phyloP scores from a whole-genome alignment of 208 protist species.

The Blechomonas ayalai region DNA sequence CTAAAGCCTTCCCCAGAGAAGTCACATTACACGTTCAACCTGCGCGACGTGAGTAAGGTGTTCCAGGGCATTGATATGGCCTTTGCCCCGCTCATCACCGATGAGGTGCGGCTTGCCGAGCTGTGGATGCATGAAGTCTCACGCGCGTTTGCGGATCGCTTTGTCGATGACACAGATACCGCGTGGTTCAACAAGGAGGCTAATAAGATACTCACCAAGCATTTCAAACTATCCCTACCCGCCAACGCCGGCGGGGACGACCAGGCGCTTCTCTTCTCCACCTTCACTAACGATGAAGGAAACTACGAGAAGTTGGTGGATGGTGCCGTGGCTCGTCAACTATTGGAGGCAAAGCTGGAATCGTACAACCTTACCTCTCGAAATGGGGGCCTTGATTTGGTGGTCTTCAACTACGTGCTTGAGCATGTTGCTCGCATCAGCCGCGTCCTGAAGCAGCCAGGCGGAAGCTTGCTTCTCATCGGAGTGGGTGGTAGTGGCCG shows the following conservation, averaged over 20 bases:
- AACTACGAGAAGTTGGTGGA: slow-evolving; percentile 88
- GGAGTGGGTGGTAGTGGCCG: slow-evolving; percentile 96
- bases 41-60: slow-evolving; percentile 94
- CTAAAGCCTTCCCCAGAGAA: slow-evolving; percentile 96
- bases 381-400: slow-evolving; percentile 85
- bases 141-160: slow-evolving; percentile 94
- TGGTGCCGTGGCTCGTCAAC: slow-evolving; percentile 51
- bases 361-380: slow-evolving; percentile 80
- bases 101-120: slow-evolving; percentile 52
- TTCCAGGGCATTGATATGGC: slow-evolving; percentile 91
- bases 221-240: slow-evolving; percentile 67
- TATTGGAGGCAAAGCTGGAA: slow-evolving; percentile 83
- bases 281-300: slow-evolving; percentile 79
- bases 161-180: slow-evolving; percentile 90
- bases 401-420: slow-evolving; percentile 96
- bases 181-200: slow-evolving; percentile 83
- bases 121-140: slow-evolving; percentile 95
- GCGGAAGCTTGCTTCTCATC: slow-evolving; percentile 93
- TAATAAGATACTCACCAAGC: slow-evolving; percentile 55
- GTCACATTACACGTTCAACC: slow-evolving; percentile 98
- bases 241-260: slow-evolving; percentile 8
- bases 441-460: slow-evolving; percentile 93
- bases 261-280: slow-evolving; percentile 66
- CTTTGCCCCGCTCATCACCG: slow-evolving; percentile 57
- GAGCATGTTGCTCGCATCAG: slow-evolving; percentile 94